Evolutionary conservation across 306 rosid species (phyloP), one percentile per base, ranked within the genome.

Genomic region (Gastrolobium villosum): DNA sequence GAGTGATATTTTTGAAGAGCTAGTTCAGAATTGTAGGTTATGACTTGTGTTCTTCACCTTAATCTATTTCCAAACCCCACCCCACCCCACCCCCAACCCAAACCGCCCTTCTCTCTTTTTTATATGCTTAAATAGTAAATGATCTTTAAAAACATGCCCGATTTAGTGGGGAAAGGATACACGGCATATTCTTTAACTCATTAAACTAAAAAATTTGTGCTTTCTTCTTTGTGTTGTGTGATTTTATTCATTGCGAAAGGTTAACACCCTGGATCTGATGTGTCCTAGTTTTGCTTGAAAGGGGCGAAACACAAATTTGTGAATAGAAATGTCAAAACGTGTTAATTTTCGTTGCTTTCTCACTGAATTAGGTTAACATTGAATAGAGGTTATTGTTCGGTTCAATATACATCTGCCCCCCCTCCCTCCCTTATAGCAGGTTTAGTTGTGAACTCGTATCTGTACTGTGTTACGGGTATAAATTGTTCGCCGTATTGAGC

Each of bases 1-100:
- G n/a, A n/a, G n/a, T n/a, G n/a, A n/a, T n/a, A n/a, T n/a, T n/a
- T n/a, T n/a, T n/a, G n/a, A n/a, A n/a, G n/a, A n/a, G n/a, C 56
- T 70, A 7, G 45, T 79, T 86, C 56, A 57, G 70, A 78, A 82
- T 70, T 77, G 67, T 61, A 76, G 74, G 65, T 61, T 39, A 61
- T 63, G 28, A 53, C 84, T 35, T 9, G 44, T 34, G 44, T 37
- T 70, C 44, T 39, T 72, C 61, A 64, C 32, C 75, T 53, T 48
- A 73, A 61, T 39, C 64, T 66, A 50, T 74, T 31, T 31, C 60
- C 73, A 61, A 8, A 37, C 37, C 2, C n/a, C n/a, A n/a, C n/a
- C n/a, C n/a, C n/a, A n/a, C n/a, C n/a, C n/a, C n/a, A n/a, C n/a
- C n/a, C n/a, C n/a, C n/a, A n/a, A n/a, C n/a, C n/a, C n/a, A n/a